Base-by-base conservation (phyloP, 805 yeast genomes). In the Wickerhamiella brachini region DNA sequence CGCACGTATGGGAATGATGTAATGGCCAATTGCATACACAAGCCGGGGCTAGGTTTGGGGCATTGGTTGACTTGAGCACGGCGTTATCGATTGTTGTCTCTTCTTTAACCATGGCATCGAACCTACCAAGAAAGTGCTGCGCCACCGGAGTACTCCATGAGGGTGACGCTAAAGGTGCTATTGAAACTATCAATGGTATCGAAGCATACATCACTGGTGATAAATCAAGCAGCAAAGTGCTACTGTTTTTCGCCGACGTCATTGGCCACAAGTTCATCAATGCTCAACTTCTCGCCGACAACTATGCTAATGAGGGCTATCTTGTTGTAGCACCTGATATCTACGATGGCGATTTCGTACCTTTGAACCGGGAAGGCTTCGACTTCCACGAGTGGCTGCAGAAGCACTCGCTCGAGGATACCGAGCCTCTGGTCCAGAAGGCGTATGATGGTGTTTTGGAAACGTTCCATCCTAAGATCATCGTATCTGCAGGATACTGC, bases 261-360 rank as follows among this genome's bases (percentile, higher is more conserved):
- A 78, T 64, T 54, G 95, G 96, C 38, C 67, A 74, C 62, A 69
- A 69, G 46, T 73, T 71, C 62, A 71, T 70, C 62, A 87, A 88
- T 65, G 67, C 67, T 38, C 66, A 74, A 58, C 71, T 88, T 31
- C 45, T 67, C n/a, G 69, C 74, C 42, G 73, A 68, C 51, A 57
- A 62, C 50, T 76, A 83, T 54, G 84, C 89, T 45, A 65, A 66
- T 47, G 64, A 64, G 7, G 85, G 86, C 22, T 85, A 74, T 68
- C 76, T 74, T 44, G 89, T 83, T 1, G 70, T 81, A 46, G 67
- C 82, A 34, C 95, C 95, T n/a, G 95, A 87, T 65, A 71, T 85
- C 53, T 73, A 85, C 57, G 66, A 75, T 26, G 77, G 76, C 37
- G 81, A 75, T 48, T 73, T 78, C 46, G 71, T 72, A 41, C 72